Evolutionary conservation across 345 rosid species (phyloP).

Genomic region (Hirschfeldia incana): DNA sequence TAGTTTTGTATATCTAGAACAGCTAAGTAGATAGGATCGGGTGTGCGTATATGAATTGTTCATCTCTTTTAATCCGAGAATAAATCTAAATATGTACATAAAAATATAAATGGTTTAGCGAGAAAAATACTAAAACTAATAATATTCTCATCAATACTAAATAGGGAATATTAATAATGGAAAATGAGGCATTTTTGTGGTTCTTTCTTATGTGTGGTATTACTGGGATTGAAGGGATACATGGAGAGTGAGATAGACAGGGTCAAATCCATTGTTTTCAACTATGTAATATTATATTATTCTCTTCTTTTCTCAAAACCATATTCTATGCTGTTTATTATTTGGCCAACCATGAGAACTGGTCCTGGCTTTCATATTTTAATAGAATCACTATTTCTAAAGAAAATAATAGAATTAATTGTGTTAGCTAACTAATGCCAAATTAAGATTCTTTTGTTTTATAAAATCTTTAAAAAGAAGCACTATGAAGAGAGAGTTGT

Average conservation of each 20-base stretch:
- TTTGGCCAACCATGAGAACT: conserved; percentile 32
- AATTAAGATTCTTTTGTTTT: conserved; percentile 29
- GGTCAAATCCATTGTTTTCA: not conserved
- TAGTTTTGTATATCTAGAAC: too few relatives aligned
- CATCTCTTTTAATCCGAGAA: conserved; percentile 5
- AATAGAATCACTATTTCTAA: conserved; percentile 6
- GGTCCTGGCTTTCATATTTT: conserved; percentile 25
- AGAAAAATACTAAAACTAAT: too few relatives aligned
- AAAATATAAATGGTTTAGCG: not conserved
- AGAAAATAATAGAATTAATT: not conserved
- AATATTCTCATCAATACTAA: too few relatives aligned
- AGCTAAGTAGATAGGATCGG: too few relatives aligned
- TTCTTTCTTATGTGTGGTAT: not conserved
- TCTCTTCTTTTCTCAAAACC: not conserved
- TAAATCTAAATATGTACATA: not conserved
- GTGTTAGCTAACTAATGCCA: conserved; percentile 16
- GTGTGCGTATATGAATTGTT: conserved; percentile 38
- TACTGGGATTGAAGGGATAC: not conserved
- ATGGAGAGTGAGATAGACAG: too few relatives aligned
- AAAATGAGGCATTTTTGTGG: too few relatives aligned
- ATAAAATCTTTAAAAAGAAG: not conserved
- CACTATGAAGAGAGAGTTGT: conserved; percentile 33
- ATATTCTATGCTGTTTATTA: conserved; percentile 29
- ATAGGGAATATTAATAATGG: too few relatives aligned
- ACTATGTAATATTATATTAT: conserved; percentile 3